These are phyloP conservation scores for Botrytis aclada DNA, from an alignment of 2,329 filamentous ascomycete genomes.

Conservation along the genomic window DNA sequence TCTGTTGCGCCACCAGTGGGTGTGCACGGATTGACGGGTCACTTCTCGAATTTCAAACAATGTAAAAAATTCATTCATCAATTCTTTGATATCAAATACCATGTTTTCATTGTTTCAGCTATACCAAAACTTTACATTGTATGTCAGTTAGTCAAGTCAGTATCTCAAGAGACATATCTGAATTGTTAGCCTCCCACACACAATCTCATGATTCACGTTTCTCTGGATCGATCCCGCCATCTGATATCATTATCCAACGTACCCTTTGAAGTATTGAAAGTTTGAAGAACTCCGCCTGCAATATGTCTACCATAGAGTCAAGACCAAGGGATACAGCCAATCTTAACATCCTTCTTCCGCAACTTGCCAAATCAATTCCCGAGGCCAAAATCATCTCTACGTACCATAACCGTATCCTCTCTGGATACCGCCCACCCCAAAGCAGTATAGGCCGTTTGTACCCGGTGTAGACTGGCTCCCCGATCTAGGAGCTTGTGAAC, in stretches of 20 bases:
- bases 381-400: background rate
- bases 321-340: background rate
- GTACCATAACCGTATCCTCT: background rate
- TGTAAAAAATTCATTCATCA: too few species aligned
- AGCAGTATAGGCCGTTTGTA: background rate
- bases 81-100: background rate
- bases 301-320: constrained; percentile 8
- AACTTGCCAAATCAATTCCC: background rate
- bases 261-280: background rate
- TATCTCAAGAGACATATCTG: background rate
- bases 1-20: background rate
- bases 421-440: background rate
- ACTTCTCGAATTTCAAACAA: background rate
- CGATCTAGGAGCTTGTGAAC: constrained; percentile 16
- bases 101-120: background rate
- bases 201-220: background rate
- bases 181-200: background rate
- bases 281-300: background rate
- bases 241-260: background rate
- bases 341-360: background rate
- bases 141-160: background rate
- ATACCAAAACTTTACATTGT: too few species aligned
- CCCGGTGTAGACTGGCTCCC: background rate
- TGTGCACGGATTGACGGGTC: background rate
- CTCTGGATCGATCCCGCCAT: background rate